Evolutionary conservation across 106 monocot species (phyloP).

Genomic region (Dioscorea alata): DNA sequence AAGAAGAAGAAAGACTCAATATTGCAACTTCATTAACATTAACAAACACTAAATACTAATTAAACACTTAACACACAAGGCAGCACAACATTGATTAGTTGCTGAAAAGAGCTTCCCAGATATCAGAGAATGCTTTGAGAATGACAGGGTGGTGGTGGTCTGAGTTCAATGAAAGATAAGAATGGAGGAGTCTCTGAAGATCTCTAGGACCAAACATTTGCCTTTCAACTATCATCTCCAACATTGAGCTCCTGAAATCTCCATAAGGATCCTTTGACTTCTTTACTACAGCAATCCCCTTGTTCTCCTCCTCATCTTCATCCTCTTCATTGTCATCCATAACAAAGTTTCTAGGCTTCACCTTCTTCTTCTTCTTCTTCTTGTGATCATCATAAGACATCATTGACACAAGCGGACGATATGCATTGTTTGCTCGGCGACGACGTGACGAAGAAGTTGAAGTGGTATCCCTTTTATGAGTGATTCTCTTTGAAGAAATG

Average conservation of each 20-base stretch:
- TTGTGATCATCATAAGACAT: neutral
- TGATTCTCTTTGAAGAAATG: neutral
- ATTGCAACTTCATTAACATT: neutral
- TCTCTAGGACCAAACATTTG: conserved; percentile 34
- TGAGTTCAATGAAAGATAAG: conserved; percentile 46
- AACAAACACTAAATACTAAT: neutral
- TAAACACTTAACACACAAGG: neutral
- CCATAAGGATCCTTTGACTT: conserved; percentile 44
- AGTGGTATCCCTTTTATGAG: neutral
- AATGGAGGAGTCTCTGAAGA: conserved; percentile 34
- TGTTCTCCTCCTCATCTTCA: neutral
- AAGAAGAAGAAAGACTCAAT: neutral
- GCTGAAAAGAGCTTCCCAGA: conserved; percentile 36
- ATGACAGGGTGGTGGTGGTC: conserved; percentile 43
- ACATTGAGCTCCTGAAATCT: conserved; percentile 59
- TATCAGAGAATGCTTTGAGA: conserved; percentile 54
- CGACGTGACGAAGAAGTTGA: neutral
- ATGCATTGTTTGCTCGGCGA: conserved; percentile 24
- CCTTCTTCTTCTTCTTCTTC: no score
- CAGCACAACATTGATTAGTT: conserved; percentile 4
- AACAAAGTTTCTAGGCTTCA: neutral
- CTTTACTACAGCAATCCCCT: conserved; percentile 46
- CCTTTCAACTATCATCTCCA: conserved; percentile 62
- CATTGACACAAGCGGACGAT: conserved; percentile 40
- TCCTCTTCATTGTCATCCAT: neutral